Evolutionary conservation across 176 grass and related monocot species (phyloP).

Genomic region (Otatea glauca): DNA sequence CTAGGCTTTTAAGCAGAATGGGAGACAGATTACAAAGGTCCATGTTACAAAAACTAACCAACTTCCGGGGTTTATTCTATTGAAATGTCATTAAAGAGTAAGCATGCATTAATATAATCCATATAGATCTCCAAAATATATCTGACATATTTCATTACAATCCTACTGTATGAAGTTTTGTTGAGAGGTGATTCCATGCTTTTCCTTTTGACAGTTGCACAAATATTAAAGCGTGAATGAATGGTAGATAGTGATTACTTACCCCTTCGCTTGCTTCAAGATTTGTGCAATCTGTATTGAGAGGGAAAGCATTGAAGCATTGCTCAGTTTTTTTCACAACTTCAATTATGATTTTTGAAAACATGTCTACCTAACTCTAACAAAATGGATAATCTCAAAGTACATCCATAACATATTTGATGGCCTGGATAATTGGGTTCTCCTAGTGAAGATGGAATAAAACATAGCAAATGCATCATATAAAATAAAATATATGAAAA

Average conservation of each 20-base stretch:
- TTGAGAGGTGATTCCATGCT: no score
- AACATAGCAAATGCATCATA: constrained; percentile 16
- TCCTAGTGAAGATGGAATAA: constrained; percentile 7
- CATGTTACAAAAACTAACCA: not conserved
- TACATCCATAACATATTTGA: not conserved
- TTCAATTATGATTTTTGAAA: constrained; percentile 9
- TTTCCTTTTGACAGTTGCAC: no score
- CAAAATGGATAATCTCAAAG: constrained; percentile 20
- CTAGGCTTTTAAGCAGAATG: not conserved
- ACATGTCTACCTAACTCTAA: not conserved
- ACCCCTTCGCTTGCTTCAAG: no score
- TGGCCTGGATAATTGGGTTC: not conserved
- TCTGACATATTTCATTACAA: not conserved
- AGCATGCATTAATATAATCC: not conserved
- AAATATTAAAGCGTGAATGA: no score
- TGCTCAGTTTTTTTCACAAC: no score
- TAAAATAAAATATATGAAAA: constrained; percentile 5
- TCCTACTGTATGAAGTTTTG: not conserved
- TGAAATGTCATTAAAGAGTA: not conserved
- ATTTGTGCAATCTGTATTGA: no score
- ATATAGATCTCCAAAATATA: not conserved
- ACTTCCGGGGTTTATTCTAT: not conserved
- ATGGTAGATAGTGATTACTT: no score
- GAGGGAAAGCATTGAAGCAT: no score
- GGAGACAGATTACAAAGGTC: not conserved